Evolutionary conservation across 768 basidiomycete species (phyloP), one percentile per base, ranked within the genome.

Genomic region (Phlebiopsis flavidoalba): DNA sequence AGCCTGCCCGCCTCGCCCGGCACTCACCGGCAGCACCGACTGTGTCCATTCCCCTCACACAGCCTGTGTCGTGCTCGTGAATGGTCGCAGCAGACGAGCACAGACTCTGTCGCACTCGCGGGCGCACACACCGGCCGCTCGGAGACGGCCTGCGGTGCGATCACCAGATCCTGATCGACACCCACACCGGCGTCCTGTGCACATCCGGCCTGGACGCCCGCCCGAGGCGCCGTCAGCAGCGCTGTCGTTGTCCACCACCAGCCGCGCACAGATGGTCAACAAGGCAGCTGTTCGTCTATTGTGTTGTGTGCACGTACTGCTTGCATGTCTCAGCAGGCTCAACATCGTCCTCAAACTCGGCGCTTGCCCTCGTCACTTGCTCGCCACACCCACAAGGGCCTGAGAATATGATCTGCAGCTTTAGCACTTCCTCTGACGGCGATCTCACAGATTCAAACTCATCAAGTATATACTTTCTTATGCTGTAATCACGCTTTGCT

Each of bases 101-200:
- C 15, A 19, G 31, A 33, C 15, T 53, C 52, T 12, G 54, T 45
- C 43, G 54, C 19, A 21, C 21, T 45, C 21, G 11, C 17, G 40
- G 26, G 37, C 12, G 24, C 11, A 33, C 19, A 15, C 17, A 21
- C 57, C 35, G 35, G 48, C 26, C 15, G 19, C 26, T 36, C 40
- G 55, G 55, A 57, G 43, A 45, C 36, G 58, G 24, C 21, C 51
- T 43, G 12, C 12, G 46, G 47, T 33, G 24, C 52, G 59, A 51
- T 43, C 59, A 59, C 36, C 48, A 53, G 36, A 21, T 53, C 37
- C 26, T 60, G 59, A 60, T 60, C 59, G 59, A 53, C 59, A 45
- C n/a, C 49, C 36, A 5, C 45, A 17, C 51, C 59, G 59, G 51
- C 22, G 37, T 53, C 40, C 26, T 53, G 51, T 8, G 40, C 40